A percentile compares a stretch with the other conserved stretches of the same genome.
These are phyloP conservation scores for Phlebopus sp. DNA, from an alignment of 1,284 basidiomycete genomes.

Conservation along the genomic window DNA sequence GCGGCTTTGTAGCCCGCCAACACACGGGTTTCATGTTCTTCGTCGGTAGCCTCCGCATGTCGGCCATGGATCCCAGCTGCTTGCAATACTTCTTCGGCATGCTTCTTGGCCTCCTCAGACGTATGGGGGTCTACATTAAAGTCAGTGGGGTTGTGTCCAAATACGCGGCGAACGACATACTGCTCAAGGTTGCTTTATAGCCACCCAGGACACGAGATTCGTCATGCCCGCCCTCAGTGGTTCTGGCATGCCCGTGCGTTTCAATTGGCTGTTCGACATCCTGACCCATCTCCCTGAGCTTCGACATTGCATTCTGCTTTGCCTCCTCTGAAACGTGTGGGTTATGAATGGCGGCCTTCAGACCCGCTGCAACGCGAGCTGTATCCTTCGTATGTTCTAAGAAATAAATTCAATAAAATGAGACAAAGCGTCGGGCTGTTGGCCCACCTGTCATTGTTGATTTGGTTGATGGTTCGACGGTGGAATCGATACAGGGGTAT, in stretches of 20 bases:
- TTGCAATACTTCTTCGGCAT: constrained; percentile 45
- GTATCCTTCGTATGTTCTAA: constrained; percentile 35
- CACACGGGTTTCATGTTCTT: constrained; percentile 40
- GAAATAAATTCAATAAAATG: neutral
- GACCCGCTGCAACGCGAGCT: constrained; percentile 46
- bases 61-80: constrained; percentile 33
- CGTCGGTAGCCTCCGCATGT: constrained; percentile 29
- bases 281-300: constrained; percentile 41
- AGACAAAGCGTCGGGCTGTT: neutral
- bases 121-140: constrained; percentile 36
- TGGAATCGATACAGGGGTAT: neutral
- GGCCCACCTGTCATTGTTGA: constrained; percentile 27
- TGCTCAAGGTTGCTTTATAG: constrained; percentile 53
- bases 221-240: constrained; percentile 8
- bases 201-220: constrained; percentile 40
- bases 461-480: neutral
- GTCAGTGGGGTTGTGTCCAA: neutral
- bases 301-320: constrained; percentile 43
- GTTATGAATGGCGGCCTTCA: constrained; percentile 55
- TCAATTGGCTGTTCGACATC: constrained; percentile 14
- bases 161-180: constrained; percentile 25
- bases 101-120: constrained; percentile 47
- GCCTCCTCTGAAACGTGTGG: constrained; percentile 52
- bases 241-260: constrained; percentile 11
- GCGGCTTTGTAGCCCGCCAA: constrained; percentile 50